phyloP scores from a whole-genome alignment of 176 grass and related monocot genomes.

The Leersia perrieri region DNA sequence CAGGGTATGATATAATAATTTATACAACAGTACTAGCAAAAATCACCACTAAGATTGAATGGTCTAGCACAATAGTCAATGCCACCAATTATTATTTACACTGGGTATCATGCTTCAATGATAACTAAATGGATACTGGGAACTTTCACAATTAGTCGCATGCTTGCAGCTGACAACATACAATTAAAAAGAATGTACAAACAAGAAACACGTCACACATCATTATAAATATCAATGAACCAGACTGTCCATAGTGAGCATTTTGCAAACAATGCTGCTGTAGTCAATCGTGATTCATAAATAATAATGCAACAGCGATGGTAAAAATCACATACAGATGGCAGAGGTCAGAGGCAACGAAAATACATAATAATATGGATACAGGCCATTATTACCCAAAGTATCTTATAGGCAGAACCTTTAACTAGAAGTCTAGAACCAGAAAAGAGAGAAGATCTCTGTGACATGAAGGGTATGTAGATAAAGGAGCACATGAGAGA shows the following conservation, averaged over 20 bases:
- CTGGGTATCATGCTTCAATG: not conserved
- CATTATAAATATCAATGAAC: slow-evolving; percentile 1
- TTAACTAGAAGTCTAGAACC: not conserved
- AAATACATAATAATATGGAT: not conserved
- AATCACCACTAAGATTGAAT: not conserved
- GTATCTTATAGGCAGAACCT: not conserved
- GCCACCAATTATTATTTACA: slow-evolving; percentile 10
- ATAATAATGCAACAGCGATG: not conserved
- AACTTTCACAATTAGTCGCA: not conserved
- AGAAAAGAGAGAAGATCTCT: not conserved
- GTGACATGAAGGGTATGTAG: not conserved
- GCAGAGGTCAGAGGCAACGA: not conserved
- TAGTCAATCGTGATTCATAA: slow-evolving; percentile 11
- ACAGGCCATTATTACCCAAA: not conserved
- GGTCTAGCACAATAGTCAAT: not conserved
- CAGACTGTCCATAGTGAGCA: not conserved
- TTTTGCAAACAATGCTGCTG: not conserved
- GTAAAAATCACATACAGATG: not conserved
- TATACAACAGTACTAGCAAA: not conserved
- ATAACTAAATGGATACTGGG: not conserved
- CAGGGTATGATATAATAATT: slow-evolving; percentile 17
- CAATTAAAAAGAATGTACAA: not conserved
- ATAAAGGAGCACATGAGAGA: not conserved
- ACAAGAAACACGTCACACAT: slow-evolving; percentile 16
- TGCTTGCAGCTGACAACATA: slow-evolving; percentile 22